Conservation (phyloP, 495 filamentous ascomycete genomes). For the Aspergillus sparsus region DNA sequence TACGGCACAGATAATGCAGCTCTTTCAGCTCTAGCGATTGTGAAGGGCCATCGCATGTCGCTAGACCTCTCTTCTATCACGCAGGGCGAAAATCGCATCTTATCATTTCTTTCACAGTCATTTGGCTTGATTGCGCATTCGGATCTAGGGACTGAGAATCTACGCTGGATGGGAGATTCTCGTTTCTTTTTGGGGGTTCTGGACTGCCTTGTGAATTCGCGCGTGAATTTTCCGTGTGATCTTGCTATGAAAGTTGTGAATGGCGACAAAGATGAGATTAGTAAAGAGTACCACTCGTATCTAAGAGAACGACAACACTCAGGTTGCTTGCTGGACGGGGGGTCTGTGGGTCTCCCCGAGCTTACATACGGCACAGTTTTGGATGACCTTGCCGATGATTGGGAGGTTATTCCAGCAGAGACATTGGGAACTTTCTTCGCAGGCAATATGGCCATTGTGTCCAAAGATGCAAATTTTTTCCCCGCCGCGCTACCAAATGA, state of each 20-base stretch:
- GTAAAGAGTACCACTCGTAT: constrained; percentile 61
- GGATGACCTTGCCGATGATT: constrained; percentile 30
- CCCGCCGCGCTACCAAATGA: constrained; percentile 67
- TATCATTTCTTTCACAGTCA: constrained; percentile 91
- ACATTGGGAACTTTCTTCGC: constrained; percentile 80
- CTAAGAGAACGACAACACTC: constrained; percentile 23
- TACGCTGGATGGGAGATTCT: constrained; percentile 86
- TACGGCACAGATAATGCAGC: constrained; percentile 77
- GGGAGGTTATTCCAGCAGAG: constrained; percentile 39
- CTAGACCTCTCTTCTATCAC: constrained; percentile 87
- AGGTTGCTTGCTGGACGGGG: not conserved
- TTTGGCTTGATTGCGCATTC: constrained; percentile 86
- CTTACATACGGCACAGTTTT: constrained; percentile 63
- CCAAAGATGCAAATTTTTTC: constrained; percentile 76
- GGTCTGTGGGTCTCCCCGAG: constrained; percentile 61
- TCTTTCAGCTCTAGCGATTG: constrained; percentile 73
- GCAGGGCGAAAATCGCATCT: constrained; percentile 66
- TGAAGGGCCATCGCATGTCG: constrained; percentile 81
- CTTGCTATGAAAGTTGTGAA: constrained; percentile 79
- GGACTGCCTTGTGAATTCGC: constrained; percentile 60
- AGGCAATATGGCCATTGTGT: constrained; percentile 85
- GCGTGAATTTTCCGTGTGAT: constrained; percentile 83
- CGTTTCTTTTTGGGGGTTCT: constrained; percentile 86
- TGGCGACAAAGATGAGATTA: constrained; percentile 71
- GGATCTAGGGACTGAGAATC: constrained; percentile 84